Evolutionary conservation across 768 basidiomycete species (phyloP), one percentile per base, ranked within the genome.

Genomic region (Suillus occidentalis): DNA sequence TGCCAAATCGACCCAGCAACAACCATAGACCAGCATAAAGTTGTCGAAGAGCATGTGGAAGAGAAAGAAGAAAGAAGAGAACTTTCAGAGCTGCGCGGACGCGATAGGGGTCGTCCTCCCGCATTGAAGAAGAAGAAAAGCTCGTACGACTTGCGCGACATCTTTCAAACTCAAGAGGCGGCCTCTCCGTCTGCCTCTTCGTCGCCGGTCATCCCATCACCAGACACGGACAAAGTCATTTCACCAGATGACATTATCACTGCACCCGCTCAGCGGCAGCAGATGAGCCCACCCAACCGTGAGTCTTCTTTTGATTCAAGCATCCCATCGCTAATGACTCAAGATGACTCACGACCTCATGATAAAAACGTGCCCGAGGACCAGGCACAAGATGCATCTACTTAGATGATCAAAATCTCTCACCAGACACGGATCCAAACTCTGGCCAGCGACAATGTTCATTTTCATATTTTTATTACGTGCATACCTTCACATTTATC

Each of bases 101-200:
- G 25, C 18, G 12, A 42, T 31, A 59, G 58, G 58, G 58, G 40
- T 13, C 40, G 10, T 42, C 58, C 57, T 3, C 64, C 66, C 5
- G 75, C 71, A 14, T 64, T 79, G 40, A 78, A 75, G 64, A 76
- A 77, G 65, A 79, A 79, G 66, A 74, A 74, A 67, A 73, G 76
- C 49, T 77, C 75, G 2, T 68, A 66, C 37, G 74, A 78, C 50
- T 65, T 79, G 36, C 74, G 77, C 25, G 73, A 73, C 43, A 75
- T 75, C 47, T 78, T 71, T 61, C 68, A 68, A 53, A 64, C 55
- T 34, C 64, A 60, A 20, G n/a, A 61, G 25, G n/a, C 53, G 9
- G 56, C 37, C 16, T 55, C 34, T 12, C 39, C 53, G 34, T 28
- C 53, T 18, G 53, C 31, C 53, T 55, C 50, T 39, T 9, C 34